Conservation (phyloP, 2,329 filamentous ascomycete genomes). For the Fonsecaea pedrosoi region DNA sequence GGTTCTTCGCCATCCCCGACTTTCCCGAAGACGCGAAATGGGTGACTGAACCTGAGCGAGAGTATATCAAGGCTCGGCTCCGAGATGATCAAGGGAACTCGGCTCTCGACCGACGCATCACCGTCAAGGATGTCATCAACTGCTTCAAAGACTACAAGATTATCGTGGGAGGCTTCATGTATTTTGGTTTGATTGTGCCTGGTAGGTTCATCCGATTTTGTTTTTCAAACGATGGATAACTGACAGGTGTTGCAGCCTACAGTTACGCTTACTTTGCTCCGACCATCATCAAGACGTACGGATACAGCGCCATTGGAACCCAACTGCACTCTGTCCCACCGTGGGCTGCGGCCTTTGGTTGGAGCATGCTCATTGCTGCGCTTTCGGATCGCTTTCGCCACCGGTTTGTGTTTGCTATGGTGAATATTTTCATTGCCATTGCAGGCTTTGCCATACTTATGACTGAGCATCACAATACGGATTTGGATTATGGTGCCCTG, state of each 20-base stretch:
- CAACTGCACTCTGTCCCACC: conserved; percentile 62
- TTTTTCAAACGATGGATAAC: background rate
- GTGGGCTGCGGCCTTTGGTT: conserved; percentile 45
- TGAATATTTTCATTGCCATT: conserved; percentile 43
- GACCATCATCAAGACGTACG: conserved; percentile 71
- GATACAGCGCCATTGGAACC: conserved; percentile 62
- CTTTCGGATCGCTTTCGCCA: conserved; percentile 42
- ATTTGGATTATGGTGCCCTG: conserved; percentile 43
- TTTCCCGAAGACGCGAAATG: conserved; percentile 79
- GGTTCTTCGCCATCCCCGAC: conserved; percentile 73
- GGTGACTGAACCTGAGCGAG: conserved; percentile 72
- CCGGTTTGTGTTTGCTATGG: conserved; percentile 43
- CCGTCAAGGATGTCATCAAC: conserved; percentile 62
- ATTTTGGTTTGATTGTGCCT: conserved; percentile 78
- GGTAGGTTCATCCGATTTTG: conserved; percentile 20
- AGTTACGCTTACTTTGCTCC: conserved; percentile 78
- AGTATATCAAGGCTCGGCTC: conserved; percentile 70
- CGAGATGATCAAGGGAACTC: conserved; percentile 72
- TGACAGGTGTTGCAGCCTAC: conserved; percentile 25
- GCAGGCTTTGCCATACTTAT: conserved; percentile 44
- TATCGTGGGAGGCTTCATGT: conserved; percentile 78
- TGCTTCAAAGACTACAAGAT: conserved; percentile 78
- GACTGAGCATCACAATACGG: conserved; percentile 38
- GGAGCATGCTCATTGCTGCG: conserved; percentile 44
- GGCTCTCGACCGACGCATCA: conserved; percentile 68